Base-by-base conservation (phyloP, 2,329 filamentous ascomycete genomes). In the Malbranchea zuffiana region DNA sequence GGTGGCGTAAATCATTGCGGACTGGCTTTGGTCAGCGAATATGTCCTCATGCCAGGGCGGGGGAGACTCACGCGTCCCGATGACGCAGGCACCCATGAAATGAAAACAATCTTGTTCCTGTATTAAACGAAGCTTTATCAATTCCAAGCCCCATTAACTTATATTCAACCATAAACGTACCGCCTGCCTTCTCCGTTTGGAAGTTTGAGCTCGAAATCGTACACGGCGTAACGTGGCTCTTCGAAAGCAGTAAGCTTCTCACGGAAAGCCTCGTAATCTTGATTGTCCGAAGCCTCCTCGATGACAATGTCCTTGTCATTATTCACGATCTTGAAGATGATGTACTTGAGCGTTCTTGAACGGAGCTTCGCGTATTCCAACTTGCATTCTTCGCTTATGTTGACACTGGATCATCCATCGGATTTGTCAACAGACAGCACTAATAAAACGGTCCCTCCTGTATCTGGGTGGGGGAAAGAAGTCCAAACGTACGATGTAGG, bases 311-410 rank as follows among this genome's bases (percentile, higher is more conserved):
- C 54, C 54, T 63, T 67, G 59, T 65, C 62, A 52, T 68, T 56
- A 47, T 68, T 65, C 45, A 63, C 52, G 48, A 69, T 65, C 57
- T 68, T 68, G 61, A 61, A 68, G 57, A 69, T 69, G 48, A 69
- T 65, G 49, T 53, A 69, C 56, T 68, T 69, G 47, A 53, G 55
- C 50, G 61, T 58, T 32, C 54, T 53, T 39, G 55, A 56, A 50
- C 59, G 60, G 51, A 65, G 57, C 48, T n/a, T n/a, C n/a, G n/a
- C n/a, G n/a, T n/a, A n/a, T n/a, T n/a, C n/a, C n/a, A n/a, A n/a
- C n/a, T n/a, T 53, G 56, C 65, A 68, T 23, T 68, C 63, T 50
- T 65, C 62, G 37, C 59, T 49, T 43, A 69, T 57, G 31, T 58
- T 52, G 37, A 68, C 63, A 53, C 66, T 69, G 47, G 34, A 32